Evolutionary conservation across 257 asterid genomes (phyloP), one percentile per base, ranked within the genome.

Genomic region (Orobanche coerulescens): DNA sequence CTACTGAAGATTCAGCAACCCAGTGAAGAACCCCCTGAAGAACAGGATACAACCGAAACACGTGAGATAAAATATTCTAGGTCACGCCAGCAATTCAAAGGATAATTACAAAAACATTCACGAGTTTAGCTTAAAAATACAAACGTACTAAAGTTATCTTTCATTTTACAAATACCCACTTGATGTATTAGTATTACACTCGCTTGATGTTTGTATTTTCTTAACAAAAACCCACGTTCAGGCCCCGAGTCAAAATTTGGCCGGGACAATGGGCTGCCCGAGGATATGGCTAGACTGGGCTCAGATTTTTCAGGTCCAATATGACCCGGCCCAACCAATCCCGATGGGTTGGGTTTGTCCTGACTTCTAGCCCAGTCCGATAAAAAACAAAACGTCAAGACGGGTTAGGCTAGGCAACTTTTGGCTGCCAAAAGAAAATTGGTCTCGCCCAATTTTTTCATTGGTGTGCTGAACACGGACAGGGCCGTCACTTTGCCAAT

Each of bases 11-110:
- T 70, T 86, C 95, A 7, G 95, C 69, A 50, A 92, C 96, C 97
- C 95, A 89, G 74, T 93, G 98, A 71, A 93, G 88, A 73, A 89
- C 97, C 18, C 97, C 97, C 97, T 93, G 78, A 28, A 67, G 25
- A 72, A 52, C 56, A 76, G 34, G 62, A 66, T 34, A 20, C 33
- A 19, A 33, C 22, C n/a, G n/a, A n/a, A n/a, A 7, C 12, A 10
- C 16, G 47, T 10, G 16, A 12, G 16, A 10, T 7, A 40, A 30
- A n/a, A n/a, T n/a, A n/a, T n/a, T 30, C 36, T 30, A 30, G 7
- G 7, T 30, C 7, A 30, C 0, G 7, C 4, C 4, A 30, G 1
- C 4, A 30, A 30, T 30, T 4, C 9, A 6, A 36, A 10, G 48
- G 2, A 3, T 42, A 42, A 42, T 42, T 6, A n/a, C 22, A 14